Percentiles rank a stretch among this genome's conserved stretches.
phyloP scores from a whole-genome alignment of 164 flowering plant genomes.

The Nymphaea thermarum region DNA sequence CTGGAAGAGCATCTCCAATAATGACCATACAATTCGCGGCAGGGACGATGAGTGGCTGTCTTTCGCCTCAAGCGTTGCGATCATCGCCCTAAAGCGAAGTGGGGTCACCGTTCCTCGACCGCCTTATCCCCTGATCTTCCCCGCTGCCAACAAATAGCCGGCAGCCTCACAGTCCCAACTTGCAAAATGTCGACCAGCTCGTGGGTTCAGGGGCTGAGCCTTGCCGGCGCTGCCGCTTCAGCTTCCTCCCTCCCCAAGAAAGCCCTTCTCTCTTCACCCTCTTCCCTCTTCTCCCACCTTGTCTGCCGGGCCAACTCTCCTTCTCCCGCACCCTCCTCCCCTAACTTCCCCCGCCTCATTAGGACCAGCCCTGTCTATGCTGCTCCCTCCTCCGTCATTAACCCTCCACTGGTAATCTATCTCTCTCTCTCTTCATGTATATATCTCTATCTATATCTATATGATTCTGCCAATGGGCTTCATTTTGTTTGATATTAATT shows the following conservation, averaged over 20 bases:
- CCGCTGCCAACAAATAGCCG: no score
- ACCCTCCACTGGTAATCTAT: conserved; percentile 8
- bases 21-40: no score
- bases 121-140: no score
- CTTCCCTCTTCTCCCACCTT: not conserved
- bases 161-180: not conserved
- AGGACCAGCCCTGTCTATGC: conserved; percentile 20
- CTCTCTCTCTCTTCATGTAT: not conserved
- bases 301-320: not conserved
- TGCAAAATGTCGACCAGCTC: conserved; percentile 11
- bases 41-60: no score
- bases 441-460: not conserved
- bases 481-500: no score
- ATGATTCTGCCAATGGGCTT: not conserved
- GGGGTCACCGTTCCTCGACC: no score
- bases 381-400: conserved; percentile 15
- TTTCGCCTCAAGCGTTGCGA: no score
- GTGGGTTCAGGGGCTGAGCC: conserved; percentile 5
- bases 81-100: no score
- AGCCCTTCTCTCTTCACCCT: conserved; percentile 2
- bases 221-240: not conserved
- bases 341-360: conserved; percentile 12
- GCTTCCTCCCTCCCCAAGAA: not conserved
- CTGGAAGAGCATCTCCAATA: no score
- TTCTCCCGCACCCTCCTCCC: conserved; percentile 4